Conservation (phyloP, 129 eudicot genomes). For the Centella asiatica region DNA sequence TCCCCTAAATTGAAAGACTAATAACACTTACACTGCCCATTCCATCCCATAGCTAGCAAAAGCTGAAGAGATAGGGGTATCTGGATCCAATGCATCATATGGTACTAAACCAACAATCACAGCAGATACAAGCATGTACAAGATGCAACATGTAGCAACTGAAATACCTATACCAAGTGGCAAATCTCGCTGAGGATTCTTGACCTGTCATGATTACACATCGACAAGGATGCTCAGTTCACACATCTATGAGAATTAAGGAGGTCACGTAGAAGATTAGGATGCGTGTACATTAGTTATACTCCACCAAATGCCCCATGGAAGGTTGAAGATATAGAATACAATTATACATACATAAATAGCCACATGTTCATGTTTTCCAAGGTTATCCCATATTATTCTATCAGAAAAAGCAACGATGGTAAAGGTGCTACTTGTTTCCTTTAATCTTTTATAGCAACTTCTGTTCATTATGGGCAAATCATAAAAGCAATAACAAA, state of each 20-base stretch:
- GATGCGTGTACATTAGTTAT: neutral
- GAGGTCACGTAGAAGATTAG: neutral
- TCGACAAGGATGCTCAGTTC: constrained; percentile 6
- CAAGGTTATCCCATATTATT: neutral
- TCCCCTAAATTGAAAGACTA: constrained; percentile 3
- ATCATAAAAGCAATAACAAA: neutral
- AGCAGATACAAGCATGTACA: constrained; percentile 59
- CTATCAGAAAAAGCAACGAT: neutral
- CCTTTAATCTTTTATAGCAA: neutral
- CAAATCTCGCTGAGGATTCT: constrained; percentile 60
- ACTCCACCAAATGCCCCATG: neutral
- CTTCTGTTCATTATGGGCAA: neutral
- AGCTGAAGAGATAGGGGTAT: constrained; percentile 60
- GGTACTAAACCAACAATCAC: constrained; percentile 61
- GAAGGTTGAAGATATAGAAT: neutral
- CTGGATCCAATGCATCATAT: constrained; percentile 44
- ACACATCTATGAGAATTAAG: neutral
- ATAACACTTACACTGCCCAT: constrained; percentile 52
- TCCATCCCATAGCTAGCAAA: constrained; percentile 63
- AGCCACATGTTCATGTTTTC: neutral
- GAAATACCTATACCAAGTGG: constrained; percentile 62
- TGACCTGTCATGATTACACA: constrained; percentile 35
- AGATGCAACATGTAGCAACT: constrained; percentile 50
- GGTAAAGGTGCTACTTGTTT: neutral
- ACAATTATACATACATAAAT: neutral